phyloP scores from a whole-genome alignment of 2,329 filamentous ascomycete genomes.

The Saccharata proteae region DNA sequence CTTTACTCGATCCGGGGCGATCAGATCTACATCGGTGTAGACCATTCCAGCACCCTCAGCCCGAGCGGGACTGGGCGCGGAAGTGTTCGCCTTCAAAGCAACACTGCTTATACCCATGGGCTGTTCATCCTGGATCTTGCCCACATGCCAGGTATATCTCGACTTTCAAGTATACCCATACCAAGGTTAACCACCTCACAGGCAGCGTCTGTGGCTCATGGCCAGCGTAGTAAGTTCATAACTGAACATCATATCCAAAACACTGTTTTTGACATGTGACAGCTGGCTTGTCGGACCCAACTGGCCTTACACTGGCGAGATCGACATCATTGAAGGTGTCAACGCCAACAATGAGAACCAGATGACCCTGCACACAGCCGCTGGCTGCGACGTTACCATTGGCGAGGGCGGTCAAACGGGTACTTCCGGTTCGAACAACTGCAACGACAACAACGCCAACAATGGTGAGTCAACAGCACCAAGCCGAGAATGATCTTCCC shows the following conservation, averaged over 20 bases:
- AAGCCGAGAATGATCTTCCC: not conserved
- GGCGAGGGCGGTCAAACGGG: conserved; percentile 22
- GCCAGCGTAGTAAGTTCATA: conserved; percentile 24
- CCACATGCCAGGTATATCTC: conserved; percentile 23
- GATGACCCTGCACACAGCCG: conserved; percentile 25
- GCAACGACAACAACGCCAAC: conserved; percentile 23
- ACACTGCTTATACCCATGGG: conserved; percentile 22
- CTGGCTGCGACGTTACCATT: conserved; percentile 21
- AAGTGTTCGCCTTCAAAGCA: conserved; percentile 25
- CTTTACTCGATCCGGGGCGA: conserved; percentile 20
- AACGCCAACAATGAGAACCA: conserved; percentile 24
- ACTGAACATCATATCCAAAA: not conserved
- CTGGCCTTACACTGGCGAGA: conserved; percentile 28
- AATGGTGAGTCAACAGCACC: conserved; percentile 4
- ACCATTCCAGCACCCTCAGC: conserved; percentile 18
- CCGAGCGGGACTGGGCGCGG: conserved; percentile 23
- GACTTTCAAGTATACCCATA: not conserved
- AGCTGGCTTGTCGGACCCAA: conserved; percentile 28
- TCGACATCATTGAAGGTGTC: conserved; percentile 24
- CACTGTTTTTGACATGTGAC: not conserved
- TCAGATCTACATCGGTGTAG: conserved; percentile 28
- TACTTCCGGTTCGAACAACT: conserved; percentile 19
- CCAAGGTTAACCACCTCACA: not conserved
- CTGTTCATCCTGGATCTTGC: conserved; percentile 29
- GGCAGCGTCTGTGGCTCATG: conserved; percentile 21